Conservation (phyloP, 192 early-diverging fungal genomes). For the Jimgerdemannia flammicorona region DNA sequence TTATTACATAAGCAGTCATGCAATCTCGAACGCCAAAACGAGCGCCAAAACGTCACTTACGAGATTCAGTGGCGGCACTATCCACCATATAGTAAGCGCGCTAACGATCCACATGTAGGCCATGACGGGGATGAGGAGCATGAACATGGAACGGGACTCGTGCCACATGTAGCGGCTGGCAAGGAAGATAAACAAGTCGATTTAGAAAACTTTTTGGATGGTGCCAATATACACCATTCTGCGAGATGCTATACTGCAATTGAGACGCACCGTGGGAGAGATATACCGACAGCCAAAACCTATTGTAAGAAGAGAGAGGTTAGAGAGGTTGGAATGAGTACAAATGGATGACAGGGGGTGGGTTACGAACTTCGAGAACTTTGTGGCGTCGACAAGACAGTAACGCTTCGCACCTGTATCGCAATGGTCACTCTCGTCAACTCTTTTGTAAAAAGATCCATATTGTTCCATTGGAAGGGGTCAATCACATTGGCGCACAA, state of each 20-base stretch:
- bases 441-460: conserved; percentile 60
- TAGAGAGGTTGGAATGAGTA: neutral
- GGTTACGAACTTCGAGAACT: too few species aligned
- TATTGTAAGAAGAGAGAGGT: conserved; percentile 17
- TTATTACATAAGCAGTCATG: neutral
- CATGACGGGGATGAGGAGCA: conserved; percentile 81
- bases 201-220: neutral
- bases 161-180: conserved; percentile 38
- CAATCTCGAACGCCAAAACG: neutral
- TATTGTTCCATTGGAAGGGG: conserved; percentile 51
- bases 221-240: too few species aligned
- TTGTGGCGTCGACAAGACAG: too few species aligned
- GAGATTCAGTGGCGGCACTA: conserved; percentile 47
- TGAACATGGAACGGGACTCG: conserved; percentile 59
- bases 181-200: neutral
- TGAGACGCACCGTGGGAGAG: conserved; percentile 62
- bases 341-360: neutral
- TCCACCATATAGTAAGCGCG: conserved; percentile 61
- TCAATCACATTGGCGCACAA: conserved; percentile 66
- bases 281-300: conserved; percentile 84
- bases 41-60: conserved; percentile 26
- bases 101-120: conserved; percentile 74
- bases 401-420: conserved; percentile 55
- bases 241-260: too few species aligned
- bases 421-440: conserved; percentile 77